Conservation (phyloP, 2,329 filamentous ascomycete species). For the Talaromyces sp. region DNA sequence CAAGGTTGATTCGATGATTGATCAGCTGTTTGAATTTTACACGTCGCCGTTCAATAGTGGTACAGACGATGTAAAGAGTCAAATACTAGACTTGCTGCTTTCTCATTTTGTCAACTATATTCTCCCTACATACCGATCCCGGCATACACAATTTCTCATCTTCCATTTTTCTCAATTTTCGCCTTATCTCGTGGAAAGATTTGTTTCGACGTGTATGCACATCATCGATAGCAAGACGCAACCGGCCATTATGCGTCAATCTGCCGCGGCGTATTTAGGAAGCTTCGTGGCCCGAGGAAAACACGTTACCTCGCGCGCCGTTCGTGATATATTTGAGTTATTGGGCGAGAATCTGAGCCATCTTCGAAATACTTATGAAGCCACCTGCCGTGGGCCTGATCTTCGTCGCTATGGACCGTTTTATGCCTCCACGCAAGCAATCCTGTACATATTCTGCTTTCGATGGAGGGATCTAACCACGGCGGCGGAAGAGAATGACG, state of each 20-base stretch:
- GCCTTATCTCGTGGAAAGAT: slow-evolving; percentile 71
- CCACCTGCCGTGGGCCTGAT: slow-evolving; percentile 74
- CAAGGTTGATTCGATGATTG: slow-evolving; percentile 87
- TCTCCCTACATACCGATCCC: slow-evolving; percentile 82
- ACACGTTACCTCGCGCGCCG: slow-evolving; percentile 67
- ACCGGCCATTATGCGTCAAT: slow-evolving; percentile 69
- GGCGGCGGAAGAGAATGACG: slow-evolving; percentile 50
- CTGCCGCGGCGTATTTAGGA: slow-evolving; percentile 84
- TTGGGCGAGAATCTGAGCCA: slow-evolving; percentile 72
- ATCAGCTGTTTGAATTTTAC: slow-evolving; percentile 81
- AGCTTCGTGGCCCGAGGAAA: slow-evolving; percentile 91
- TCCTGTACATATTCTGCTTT: slow-evolving; percentile 96
- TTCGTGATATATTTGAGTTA: slow-evolving; percentile 76
- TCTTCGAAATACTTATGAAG: slow-evolving; percentile 68
- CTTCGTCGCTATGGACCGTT: slow-evolving; percentile 76
- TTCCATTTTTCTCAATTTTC: slow-evolving; percentile 91
- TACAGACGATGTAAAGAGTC: slow-evolving; percentile 62
- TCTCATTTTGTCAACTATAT: slow-evolving; percentile 84
- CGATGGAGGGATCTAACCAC: slow-evolving; percentile 84
- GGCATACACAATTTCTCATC: slow-evolving; percentile 90
- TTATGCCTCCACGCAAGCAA: slow-evolving; percentile 81
- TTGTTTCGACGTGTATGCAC: slow-evolving; percentile 71
- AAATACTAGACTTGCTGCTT: slow-evolving; percentile 71
- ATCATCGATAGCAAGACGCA: slow-evolving; percentile 65
- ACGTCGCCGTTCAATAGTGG: slow-evolving; percentile 65